A percentile compares a stretch with the other conserved stretches of the same genome.
phyloP scores from a whole-genome alignment of 108 stramenopile genomes.

The Licmophora abbreviata region DNA sequence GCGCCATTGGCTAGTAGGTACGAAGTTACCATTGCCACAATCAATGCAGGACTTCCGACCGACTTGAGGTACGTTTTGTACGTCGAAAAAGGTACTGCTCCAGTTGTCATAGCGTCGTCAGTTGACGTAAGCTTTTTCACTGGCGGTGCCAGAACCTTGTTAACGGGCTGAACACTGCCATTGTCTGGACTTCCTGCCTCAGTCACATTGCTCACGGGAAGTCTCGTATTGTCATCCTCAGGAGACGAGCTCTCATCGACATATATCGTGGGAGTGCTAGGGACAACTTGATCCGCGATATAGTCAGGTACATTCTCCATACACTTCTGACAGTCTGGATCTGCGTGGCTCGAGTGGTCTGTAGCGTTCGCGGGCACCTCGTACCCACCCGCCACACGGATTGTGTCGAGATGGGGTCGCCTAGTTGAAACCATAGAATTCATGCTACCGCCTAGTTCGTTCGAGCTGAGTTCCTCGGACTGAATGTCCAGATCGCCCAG shows the following conservation, averaged over 20 bases:
- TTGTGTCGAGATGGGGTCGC: neutral
- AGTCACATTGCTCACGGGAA: neutral
- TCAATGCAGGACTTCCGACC: conserved; percentile 53
- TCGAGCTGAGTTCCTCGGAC: neutral
- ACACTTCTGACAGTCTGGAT: conserved; percentile 48
- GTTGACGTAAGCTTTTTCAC: conserved; percentile 31
- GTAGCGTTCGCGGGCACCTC: conserved; percentile 12
- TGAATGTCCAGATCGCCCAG: neutral
- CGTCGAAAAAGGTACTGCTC: conserved; percentile 58
- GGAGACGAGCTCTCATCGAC: conserved; percentile 1
- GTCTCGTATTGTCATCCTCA: neutral
- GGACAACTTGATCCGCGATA: conserved; percentile 29
- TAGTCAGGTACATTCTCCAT: conserved; percentile 35
- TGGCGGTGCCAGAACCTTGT: neutral
- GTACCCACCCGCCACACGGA: conserved; percentile 21
- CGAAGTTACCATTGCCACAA: conserved; percentile 43
- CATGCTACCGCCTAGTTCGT: neutral
- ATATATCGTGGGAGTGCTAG: conserved; percentile 8
- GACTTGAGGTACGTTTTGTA: conserved; percentile 69
- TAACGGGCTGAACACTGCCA: neutral
- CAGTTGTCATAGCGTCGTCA: conserved; percentile 72
- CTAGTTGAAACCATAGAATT: neutral
- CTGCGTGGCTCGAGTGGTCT: conserved; percentile 37
- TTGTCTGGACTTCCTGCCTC: neutral
- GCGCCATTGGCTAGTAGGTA: conserved; percentile 66